A percentile compares a stretch with the other conserved stretches of the same genome.
phyloP scores from a whole-genome alignment of 371 early-diverging fungal genomes.

The Choanephora cucurbitarum region DNA sequence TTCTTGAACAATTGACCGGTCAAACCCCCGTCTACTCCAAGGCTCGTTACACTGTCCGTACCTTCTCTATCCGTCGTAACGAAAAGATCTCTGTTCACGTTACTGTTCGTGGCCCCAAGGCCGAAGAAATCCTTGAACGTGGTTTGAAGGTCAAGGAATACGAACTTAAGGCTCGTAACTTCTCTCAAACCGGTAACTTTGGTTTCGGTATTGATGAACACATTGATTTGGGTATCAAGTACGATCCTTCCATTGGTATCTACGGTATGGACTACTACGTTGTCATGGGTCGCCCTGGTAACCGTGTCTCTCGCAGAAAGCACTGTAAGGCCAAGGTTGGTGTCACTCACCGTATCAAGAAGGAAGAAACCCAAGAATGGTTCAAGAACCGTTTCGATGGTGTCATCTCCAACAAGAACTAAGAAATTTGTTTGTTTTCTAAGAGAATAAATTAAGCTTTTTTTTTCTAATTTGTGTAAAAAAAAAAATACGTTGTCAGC shows the following conservation, averaged over 20 bases:
- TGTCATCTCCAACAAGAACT: conserved; percentile 75
- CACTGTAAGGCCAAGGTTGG: conserved; percentile 89
- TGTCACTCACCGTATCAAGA: conserved; percentile 91
- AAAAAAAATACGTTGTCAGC: no score
- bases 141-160: conserved; percentile 99
- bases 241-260: conserved; percentile 99
- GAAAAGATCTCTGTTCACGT: conserved; percentile 99
- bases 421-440: conserved; percentile 14
- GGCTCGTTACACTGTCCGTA: conserved; percentile 99
- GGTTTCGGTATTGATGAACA: conserved; percentile 99
- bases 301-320: conserved; percentile 97
- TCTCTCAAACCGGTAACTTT: conserved; percentile 99
- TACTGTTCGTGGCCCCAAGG: conserved; percentile 93
- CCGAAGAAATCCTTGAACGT: conserved; percentile 96
- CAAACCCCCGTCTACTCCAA: conserved; percentile 99
- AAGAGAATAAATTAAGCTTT: neutral
- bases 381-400: conserved; percentile 92
- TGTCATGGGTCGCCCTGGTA: conserved; percentile 98
- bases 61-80: conserved; percentile 99
- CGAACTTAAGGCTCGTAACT: conserved; percentile 96
- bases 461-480: neutral
- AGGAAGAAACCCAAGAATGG: conserved; percentile 86
- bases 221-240: conserved; percentile 99
- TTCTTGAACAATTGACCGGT: conserved; percentile 99
- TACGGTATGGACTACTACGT: conserved; percentile 99